Percentiles rank a stretch among this genome's conserved stretches.
These are phyloP conservation scores for Cladorrhinum sp. DNA, from an alignment of 2,329 filamentous ascomycete genomes.

Conservation along the genomic window DNA sequence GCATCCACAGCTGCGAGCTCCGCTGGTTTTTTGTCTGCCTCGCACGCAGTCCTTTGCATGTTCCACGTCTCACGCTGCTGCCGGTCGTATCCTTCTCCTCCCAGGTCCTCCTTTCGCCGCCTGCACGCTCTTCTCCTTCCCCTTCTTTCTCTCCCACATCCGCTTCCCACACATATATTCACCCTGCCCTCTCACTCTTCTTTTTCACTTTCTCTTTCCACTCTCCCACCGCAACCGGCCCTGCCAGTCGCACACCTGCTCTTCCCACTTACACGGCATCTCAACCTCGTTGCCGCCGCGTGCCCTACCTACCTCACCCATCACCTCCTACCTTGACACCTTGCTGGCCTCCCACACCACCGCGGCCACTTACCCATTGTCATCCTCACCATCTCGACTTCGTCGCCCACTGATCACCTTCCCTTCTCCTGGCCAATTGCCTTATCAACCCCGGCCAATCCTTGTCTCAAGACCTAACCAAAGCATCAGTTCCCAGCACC, in stretches of 20 bases:
- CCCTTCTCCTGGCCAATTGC: constrained; percentile 24
- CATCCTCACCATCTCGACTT: constrained; percentile 1
- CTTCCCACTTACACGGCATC: constrained; percentile 13
- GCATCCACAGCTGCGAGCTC: constrained; percentile 24
- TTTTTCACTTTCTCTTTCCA: background rate
- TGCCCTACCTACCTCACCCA: constrained; percentile 6
- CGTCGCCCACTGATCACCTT: constrained; percentile 7
- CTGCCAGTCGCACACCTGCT: constrained; percentile 2
- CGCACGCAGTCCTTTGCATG: constrained; percentile 15
- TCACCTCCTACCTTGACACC: constrained; percentile 4
- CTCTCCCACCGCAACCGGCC: background rate
- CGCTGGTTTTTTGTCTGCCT: constrained; percentile 27
- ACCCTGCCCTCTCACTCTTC: background rate
- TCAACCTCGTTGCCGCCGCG: constrained; percentile 13
- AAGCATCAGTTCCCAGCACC: constrained; percentile 11
- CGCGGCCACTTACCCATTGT: background rate
- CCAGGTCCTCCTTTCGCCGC: constrained; percentile 22
- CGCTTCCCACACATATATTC: constrained; percentile 11
- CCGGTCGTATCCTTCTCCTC: constrained; percentile 22
- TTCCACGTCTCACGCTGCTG: constrained; percentile 26
- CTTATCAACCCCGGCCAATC: constrained; percentile 22
- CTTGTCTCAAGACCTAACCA: constrained; percentile 2
- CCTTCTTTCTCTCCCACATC: constrained; percentile 7
- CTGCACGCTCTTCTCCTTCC: constrained; percentile 29
- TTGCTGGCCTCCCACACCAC: background rate